Conservation (phyloP, 2,329 filamentous ascomycete genomes). For the Sclerotinia spermophila region DNA sequence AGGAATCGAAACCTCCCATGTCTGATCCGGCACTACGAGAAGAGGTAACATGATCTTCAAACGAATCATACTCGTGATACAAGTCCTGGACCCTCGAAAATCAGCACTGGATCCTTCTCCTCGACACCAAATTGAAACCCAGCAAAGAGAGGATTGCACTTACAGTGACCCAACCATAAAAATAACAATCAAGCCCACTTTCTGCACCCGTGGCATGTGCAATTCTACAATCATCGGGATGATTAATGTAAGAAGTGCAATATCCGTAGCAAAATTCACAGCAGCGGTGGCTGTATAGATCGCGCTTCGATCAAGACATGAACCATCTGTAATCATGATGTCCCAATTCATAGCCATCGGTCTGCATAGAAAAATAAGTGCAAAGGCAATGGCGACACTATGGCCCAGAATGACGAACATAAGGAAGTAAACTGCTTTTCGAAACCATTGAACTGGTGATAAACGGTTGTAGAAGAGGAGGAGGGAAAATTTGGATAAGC, state of each 20-base stretch:
- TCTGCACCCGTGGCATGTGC: conserved; percentile 7
- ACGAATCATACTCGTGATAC: conserved; percentile 9
- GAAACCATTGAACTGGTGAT: conserved; percentile 7
- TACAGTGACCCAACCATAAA: conserved; percentile 12
- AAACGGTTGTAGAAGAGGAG: conserved; percentile 12
- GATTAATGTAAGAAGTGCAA: background rate
- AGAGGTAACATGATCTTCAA: conserved; percentile 5
- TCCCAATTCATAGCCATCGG: conserved; percentile 9
- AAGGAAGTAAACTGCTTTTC: background rate
- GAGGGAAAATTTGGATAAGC: conserved; percentile 12
- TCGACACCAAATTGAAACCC: background rate
- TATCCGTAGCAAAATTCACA: conserved; percentile 6
- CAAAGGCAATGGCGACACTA: conserved; percentile 10
- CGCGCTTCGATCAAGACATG: conserved; percentile 4
- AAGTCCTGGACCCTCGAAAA: background rate
- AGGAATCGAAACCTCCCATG: conserved; percentile 9
- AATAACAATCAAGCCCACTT: conserved; percentile 13
- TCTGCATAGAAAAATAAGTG: background rate
- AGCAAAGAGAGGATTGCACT: background rate
- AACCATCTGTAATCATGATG: background rate
- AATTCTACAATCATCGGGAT: conserved; percentile 9
- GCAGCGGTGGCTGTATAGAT: conserved; percentile 7
- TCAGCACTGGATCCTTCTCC: background rate
- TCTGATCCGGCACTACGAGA: background rate
- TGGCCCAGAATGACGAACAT: conserved; percentile 6